Percentiles rank a stretch among this genome's conserved stretches.
These are phyloP conservation scores for Pelargonium citronellum DNA, from an alignment of 441 rosid species.

Conservation along the genomic window DNA sequence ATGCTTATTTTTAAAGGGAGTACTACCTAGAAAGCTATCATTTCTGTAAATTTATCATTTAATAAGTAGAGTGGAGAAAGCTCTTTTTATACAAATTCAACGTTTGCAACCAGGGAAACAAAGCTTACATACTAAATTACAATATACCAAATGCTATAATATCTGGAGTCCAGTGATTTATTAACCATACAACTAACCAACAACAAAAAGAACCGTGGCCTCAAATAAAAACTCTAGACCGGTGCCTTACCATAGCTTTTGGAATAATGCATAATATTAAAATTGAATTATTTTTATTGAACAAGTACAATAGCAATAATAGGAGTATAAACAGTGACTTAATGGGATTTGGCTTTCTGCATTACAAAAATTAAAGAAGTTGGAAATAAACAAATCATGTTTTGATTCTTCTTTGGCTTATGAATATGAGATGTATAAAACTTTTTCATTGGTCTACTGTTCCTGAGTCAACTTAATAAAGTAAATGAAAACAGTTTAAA, in stretches of 20 bases:
- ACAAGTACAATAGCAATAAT: background rate
- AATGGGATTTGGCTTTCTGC: background rate
- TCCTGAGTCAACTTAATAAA: too few species aligned
- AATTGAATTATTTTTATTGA: too few species aligned
- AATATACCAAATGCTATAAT: background rate
- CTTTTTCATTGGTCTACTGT: too few species aligned
- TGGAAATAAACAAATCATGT: background rate
- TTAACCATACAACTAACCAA: background rate
- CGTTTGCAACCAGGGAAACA: background rate
- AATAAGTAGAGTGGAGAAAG: background rate
- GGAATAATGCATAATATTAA: too few species aligned
- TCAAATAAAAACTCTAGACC: background rate
- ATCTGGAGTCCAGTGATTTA: background rate
- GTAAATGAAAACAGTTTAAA: constrained; percentile 3
- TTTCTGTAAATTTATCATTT: background rate
- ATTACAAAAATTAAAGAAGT: background rate
- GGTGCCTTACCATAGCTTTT: too few species aligned
- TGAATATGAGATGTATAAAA: too few species aligned
- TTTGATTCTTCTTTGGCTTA: too few species aligned
- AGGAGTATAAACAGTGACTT: background rate
- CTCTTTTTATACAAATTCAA: background rate
- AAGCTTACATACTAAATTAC: background rate
- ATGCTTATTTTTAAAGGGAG: background rate
- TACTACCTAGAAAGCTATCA: background rate
- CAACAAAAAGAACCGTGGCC: background rate